Evolutionary conservation across 2,329 filamentous ascomycete genomes (phyloP).

Genomic region (Cucurbitaria berberidis): DNA sequence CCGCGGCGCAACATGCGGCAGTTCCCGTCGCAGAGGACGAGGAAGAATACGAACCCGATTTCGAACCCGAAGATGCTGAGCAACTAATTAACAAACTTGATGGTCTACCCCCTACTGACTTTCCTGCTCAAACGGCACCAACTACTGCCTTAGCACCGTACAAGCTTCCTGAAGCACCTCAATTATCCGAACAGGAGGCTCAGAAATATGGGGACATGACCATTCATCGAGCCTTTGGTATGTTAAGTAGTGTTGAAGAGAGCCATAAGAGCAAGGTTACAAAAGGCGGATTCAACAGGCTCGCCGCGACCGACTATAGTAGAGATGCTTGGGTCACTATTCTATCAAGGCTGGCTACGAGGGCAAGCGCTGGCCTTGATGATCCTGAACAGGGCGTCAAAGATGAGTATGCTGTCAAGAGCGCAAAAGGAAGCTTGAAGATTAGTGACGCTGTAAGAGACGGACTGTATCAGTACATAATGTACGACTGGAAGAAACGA

Average conservation of each 20-base stretch:
- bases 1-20: slow-evolving; percentile 39
- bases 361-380: slow-evolving; percentile 74
- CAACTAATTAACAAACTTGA: slow-evolving; percentile 81
- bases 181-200: slow-evolving; percentile 73
- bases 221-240: slow-evolving; percentile 77
- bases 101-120: slow-evolving; percentile 65
- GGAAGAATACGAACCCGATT: slow-evolving; percentile 92
- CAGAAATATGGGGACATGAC: slow-evolving; percentile 76
- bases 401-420: slow-evolving; percentile 56
- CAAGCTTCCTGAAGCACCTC: slow-evolving; percentile 76
- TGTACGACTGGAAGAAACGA: slow-evolving; percentile 88
- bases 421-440: slow-evolving; percentile 45
- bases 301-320: slow-evolving; percentile 84
- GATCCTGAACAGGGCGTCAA: slow-evolving; percentile 69
- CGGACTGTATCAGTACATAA: slow-evolving; percentile 79
- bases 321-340: slow-evolving; percentile 91
- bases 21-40: slow-evolving; percentile 70
- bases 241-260: slow-evolving; percentile 76
- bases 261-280: slow-evolving; percentile 57
- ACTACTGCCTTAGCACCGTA: slow-evolving; percentile 68
- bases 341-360: slow-evolving; percentile 82
- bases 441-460: slow-evolving; percentile 78
- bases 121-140: slow-evolving; percentile 50
- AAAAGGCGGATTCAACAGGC: slow-evolving; percentile 76
- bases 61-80: slow-evolving; percentile 77